Evolutionary conservation across 148 eudicot genomes (phyloP).

Genomic region (Nepenthes gracilis): DNA sequence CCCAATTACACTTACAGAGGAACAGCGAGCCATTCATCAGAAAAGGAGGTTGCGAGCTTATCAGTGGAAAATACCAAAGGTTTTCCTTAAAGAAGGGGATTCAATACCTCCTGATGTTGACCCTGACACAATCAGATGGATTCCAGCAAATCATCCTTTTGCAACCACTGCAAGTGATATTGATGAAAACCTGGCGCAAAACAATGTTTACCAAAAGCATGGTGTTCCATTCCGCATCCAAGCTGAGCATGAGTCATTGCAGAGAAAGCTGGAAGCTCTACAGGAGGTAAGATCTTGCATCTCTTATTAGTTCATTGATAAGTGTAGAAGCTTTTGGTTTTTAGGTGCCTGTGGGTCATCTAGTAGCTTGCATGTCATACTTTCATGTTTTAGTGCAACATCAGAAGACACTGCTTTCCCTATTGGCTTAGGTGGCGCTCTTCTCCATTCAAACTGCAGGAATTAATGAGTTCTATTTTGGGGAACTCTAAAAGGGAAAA

Average conservation of each 20-base stretch:
- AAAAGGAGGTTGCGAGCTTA: slow-evolving; percentile 96
- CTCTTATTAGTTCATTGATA: not conserved
- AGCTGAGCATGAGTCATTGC: slow-evolving; percentile 98
- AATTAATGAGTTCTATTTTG: no score
- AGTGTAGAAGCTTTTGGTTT: not conserved
- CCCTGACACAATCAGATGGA: slow-evolving; percentile 94
- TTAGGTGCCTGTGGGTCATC: not conserved
- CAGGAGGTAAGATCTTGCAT: slow-evolving; percentile 56
- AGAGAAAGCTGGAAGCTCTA: slow-evolving; percentile 84
- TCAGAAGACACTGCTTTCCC: no score
- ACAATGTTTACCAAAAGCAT: slow-evolving; percentile 82
- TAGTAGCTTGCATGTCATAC: no score
- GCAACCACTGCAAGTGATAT: slow-evolving; percentile 88
- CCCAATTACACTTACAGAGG: slow-evolving; percentile 81
- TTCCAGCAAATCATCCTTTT: slow-evolving; percentile 99
- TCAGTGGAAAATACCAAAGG: slow-evolving; percentile 93
- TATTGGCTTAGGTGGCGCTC: no score
- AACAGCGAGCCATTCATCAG: slow-evolving; percentile 70
- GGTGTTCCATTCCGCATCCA: slow-evolving; percentile 95
- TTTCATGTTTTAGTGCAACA: no score
- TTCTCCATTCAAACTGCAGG: no score
- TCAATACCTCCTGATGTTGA: slow-evolving; percentile 87
- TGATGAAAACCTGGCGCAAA: slow-evolving; percentile 91
- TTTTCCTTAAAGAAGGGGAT: slow-evolving; percentile 95
- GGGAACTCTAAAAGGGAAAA: no score